These are phyloP conservation scores for Lepidium africanum DNA, from an alignment of 345 rosid species.

Conservation along the genomic window DNA sequence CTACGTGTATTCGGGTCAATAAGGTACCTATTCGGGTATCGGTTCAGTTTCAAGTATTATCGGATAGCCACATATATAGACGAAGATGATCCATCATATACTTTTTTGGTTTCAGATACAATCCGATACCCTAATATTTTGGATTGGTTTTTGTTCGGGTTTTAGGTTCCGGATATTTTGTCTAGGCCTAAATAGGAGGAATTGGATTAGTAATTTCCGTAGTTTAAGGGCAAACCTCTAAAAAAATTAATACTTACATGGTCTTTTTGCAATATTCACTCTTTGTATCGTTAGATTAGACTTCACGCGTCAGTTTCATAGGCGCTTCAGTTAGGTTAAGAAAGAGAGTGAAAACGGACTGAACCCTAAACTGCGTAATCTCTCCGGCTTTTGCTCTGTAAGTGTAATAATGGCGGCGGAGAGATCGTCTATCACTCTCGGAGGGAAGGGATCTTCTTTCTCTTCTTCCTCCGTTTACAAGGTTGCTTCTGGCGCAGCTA, in stretches of 20 bases:
- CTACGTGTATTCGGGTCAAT: too few species aligned
- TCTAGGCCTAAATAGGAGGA: too few species aligned
- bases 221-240: neutral
- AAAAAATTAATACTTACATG: neutral
- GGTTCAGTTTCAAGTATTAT: too few species aligned
- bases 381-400: neutral
- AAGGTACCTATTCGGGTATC: too few species aligned
- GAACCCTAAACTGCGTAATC: neutral
- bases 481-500: constrained; percentile 37
- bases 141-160: too few species aligned
- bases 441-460: constrained; percentile 54
- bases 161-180: too few species aligned
- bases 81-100: too few species aligned
- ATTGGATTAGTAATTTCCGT: neutral
- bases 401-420: constrained; percentile 20
- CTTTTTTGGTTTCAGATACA: too few species aligned
- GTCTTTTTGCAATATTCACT: neutral
- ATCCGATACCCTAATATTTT: too few species aligned
- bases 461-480: constrained; percentile 41
- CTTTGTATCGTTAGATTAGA: too few species aligned
- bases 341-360: neutral
- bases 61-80: too few species aligned
- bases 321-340: neutral
- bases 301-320: neutral
- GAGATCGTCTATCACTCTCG: constrained; percentile 36